Evolutionary conservation across 805 yeast species (phyloP).

Genomic region (Ogataea thermomethanolica): DNA sequence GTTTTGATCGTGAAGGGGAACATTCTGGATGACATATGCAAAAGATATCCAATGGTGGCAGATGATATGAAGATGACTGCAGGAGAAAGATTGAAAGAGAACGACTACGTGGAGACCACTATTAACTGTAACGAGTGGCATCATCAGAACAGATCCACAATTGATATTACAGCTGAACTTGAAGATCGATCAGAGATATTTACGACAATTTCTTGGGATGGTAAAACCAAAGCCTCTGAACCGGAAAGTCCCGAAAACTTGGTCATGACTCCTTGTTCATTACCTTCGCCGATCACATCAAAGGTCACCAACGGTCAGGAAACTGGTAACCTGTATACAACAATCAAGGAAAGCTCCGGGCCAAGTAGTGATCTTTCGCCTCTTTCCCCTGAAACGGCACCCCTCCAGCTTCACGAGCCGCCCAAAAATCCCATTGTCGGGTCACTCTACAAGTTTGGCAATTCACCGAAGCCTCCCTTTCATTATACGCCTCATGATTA

Average conservation of each 20-base stretch:
- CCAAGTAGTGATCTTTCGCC: too few relatives aligned
- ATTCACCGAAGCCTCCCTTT: constrained; percentile 32
- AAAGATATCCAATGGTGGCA: constrained; percentile 53
- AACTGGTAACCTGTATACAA: too few relatives aligned
- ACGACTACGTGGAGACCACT: constrained; percentile 28
- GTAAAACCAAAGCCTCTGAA: too few relatives aligned
- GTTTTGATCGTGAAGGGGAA: constrained; percentile 57
- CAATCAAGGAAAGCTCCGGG: too few relatives aligned
- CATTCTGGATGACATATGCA: constrained; percentile 50
- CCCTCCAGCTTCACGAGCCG: constrained; percentile 22
- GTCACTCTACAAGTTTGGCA: constrained; percentile 26
- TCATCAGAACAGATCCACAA: too few relatives aligned
- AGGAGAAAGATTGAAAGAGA: constrained; percentile 39
- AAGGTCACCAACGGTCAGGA: too few relatives aligned
- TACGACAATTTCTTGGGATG: too few relatives aligned
- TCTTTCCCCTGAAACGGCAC: background rate
- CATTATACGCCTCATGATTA: constrained; percentile 55
- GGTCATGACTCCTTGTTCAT: too few relatives aligned
- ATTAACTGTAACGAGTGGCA: constrained; percentile 17
- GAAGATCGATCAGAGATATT: too few relatives aligned
- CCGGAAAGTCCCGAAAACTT: too few relatives aligned
- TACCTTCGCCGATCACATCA: too few relatives aligned
- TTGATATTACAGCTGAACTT: too few relatives aligned
- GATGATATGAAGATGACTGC: constrained; percentile 63
- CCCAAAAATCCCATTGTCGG: constrained; percentile 26